These are phyloP conservation scores for Neofusicoccum umdonicola DNA, from an alignment of 2,329 filamentous ascomycete genomes.

Conservation along the genomic window DNA sequence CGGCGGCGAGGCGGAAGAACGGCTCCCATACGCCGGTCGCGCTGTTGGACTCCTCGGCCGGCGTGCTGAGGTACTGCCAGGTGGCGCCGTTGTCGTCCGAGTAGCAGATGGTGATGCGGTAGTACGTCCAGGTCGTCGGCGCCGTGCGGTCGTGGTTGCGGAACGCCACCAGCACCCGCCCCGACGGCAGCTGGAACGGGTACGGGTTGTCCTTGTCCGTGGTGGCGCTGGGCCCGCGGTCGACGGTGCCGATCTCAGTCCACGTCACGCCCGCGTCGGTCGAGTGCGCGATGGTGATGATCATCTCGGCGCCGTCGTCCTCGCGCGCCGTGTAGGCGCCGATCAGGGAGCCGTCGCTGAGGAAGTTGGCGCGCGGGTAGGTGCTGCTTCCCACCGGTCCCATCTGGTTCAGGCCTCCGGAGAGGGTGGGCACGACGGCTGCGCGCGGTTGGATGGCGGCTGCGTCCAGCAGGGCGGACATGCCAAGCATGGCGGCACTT, in stretches of 20 bases:
- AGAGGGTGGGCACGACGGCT: conserved; percentile 17
- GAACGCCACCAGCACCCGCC: conserved; percentile 33
- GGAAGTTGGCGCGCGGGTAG: conserved; percentile 33
- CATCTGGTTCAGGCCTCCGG: conserved; percentile 23
- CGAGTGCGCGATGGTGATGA: conserved; percentile 23
- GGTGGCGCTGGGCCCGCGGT: conserved; percentile 21
- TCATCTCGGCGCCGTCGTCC: conserved; percentile 20
- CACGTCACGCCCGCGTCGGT: conserved; percentile 24
- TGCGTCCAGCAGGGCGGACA: neutral
- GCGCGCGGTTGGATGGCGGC: neutral
- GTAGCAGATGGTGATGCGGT: conserved; percentile 45
- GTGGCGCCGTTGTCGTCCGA: conserved; percentile 42
- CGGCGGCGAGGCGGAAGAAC: conserved; percentile 40
- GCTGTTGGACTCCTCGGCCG: conserved; percentile 23
- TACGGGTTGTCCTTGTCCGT: conserved; percentile 33
- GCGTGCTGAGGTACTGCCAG: conserved; percentile 35
- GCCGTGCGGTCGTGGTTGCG: conserved; percentile 33
- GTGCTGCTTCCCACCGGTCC: conserved; percentile 23
- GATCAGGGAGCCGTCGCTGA: conserved; percentile 31
- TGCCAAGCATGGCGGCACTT: neutral
- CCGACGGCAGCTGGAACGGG: conserved; percentile 32
- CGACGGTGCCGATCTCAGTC: conserved; percentile 21
- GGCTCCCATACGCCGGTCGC: conserved; percentile 48
- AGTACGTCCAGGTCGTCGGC: conserved; percentile 26
- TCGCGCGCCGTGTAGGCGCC: conserved; percentile 28